Evolutionary conservation across 768 basidiomycete genomes (phyloP), one percentile per base, ranked within the genome.

Genomic region (Mycena belliarum): DNA sequence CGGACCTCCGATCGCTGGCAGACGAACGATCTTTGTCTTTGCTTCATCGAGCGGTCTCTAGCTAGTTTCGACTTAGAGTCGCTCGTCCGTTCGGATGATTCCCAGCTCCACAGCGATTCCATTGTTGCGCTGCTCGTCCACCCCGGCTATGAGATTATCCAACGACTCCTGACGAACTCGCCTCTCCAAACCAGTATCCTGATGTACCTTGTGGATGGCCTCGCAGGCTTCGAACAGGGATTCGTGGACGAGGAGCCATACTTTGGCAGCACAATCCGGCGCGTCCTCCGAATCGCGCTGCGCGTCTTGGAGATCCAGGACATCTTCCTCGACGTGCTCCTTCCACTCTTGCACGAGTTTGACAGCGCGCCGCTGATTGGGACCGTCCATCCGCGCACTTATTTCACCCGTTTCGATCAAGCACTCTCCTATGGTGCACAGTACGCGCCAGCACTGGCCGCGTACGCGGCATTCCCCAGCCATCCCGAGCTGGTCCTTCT

Each of bases 71-170:
- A 93, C 66, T 75, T 96, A 46, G 88, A 91, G 65, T 81, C 82
- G 3, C 75, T 97, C 18, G 77, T 92, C 23, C 75, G 81, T 43
- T 74, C 76, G 2, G 86, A 89, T 53, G 83, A 83, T n/a, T 70
- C 73, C 6, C 66, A 76, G 18, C 68, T 79, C 24, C 86, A 78
- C 55, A 71, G 73, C 33, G 88, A 89, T 26, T 66, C 71, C 0
- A 70, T 93, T 16, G 64, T 82, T 21, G 80, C 82, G 20, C 76
- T 85, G 28, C 77, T 89, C 11, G 67, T 82, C 2, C 93, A 97
- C 66, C 94, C 96, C 3, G 96, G 95, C 0, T 93, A 91, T 68
- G 90, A 94, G 53, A 75, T 97, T 53, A 83, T 95, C 73, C 83
- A 87, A 42, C 85, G 92, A 5, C 65, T 98, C 15, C 75, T 98